Evolutionary conservation across 78 protist species (phyloP).

Genomic region (Anaeramoeba flamelloides): DNA sequence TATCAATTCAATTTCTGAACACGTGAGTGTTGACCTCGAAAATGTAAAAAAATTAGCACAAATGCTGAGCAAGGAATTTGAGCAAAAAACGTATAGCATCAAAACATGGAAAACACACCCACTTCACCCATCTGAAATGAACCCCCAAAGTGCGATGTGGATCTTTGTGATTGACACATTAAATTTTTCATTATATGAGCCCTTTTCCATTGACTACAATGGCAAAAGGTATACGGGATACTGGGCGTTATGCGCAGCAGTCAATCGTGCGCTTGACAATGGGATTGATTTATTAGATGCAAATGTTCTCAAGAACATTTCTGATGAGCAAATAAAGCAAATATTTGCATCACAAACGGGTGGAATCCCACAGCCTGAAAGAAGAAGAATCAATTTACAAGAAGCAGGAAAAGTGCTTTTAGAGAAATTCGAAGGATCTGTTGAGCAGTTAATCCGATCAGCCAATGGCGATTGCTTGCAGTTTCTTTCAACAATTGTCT

Average conservation of each 20-base stretch:
- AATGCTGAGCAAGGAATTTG: no score
- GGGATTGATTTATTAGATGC: no score
- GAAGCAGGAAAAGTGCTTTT: not conserved
- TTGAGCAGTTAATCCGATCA: not conserved
- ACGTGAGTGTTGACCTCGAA: no score
- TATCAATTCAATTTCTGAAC: no score
- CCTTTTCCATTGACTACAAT: conserved; percentile 8
- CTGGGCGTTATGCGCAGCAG: conserved; percentile 15
- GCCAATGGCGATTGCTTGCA: not conserved
- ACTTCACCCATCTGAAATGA: no score
- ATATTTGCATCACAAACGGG: no score
- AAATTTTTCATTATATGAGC: conserved; percentile 52
- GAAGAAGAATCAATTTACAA: conserved; percentile 1
- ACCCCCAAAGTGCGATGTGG: no score
- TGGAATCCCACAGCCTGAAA: conserved; percentile 12
- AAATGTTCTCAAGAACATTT: conserved; percentile 6
- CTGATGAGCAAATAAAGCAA: not conserved
- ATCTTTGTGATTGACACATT: conserved; percentile 56
- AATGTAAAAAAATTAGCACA: no score
- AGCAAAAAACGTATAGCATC: no score
- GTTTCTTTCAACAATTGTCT: conserved; percentile 11
- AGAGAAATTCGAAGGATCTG: conserved; percentile 3
- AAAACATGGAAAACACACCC: no score
- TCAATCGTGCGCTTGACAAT: conserved; percentile 26
- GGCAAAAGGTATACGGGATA: conserved; percentile 20